Evolutionary conservation across 106 monocot genomes (phyloP).

Genomic region (Phalaenopsis equestris): DNA sequence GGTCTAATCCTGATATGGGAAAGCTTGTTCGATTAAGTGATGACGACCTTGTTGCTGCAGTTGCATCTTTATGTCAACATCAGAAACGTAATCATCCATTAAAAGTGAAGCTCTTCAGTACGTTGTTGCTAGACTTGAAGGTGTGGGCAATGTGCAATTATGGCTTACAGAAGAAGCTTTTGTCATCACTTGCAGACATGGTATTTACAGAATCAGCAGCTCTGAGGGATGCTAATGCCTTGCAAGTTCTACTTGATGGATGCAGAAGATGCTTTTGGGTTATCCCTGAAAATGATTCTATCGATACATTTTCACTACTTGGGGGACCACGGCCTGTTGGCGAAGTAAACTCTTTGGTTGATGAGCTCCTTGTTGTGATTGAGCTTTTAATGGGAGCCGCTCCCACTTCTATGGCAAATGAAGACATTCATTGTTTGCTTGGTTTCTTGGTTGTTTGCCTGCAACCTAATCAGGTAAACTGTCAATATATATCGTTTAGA

Average conservation of each 20-base stretch:
- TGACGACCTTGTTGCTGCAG: constrained; percentile 85
- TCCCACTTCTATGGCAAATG: constrained; percentile 51
- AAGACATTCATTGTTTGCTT: constrained; percentile 74
- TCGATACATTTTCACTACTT: constrained; percentile 59
- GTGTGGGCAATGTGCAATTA: constrained; percentile 89
- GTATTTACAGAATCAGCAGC: constrained; percentile 79
- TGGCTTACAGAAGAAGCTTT: constrained; percentile 89
- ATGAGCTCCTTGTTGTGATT: constrained; percentile 91
- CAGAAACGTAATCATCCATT: constrained; percentile 63
- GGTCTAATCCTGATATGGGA: constrained; percentile 40
- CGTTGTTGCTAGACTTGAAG: constrained; percentile 81
- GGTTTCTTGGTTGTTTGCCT: constrained; percentile 84
- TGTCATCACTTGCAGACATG: constrained; percentile 98
- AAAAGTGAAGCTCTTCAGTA: constrained; percentile 85
- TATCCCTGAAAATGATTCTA: constrained; percentile 55
- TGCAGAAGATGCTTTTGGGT: constrained; percentile 98
- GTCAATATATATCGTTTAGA: not conserved
- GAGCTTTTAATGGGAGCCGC: constrained; percentile 84
- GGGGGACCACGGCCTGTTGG: constrained; percentile 47
- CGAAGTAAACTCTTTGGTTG: constrained; percentile 89
- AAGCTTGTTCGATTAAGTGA: constrained; percentile 41
- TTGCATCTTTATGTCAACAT: constrained; percentile 83
- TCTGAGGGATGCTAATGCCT: constrained; percentile 90
- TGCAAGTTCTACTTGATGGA: constrained; percentile 98
- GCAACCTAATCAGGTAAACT: constrained; percentile 88